Conservation (phyloP, 176 grass and related monocot species). For the Luzula sylvatica region DNA sequence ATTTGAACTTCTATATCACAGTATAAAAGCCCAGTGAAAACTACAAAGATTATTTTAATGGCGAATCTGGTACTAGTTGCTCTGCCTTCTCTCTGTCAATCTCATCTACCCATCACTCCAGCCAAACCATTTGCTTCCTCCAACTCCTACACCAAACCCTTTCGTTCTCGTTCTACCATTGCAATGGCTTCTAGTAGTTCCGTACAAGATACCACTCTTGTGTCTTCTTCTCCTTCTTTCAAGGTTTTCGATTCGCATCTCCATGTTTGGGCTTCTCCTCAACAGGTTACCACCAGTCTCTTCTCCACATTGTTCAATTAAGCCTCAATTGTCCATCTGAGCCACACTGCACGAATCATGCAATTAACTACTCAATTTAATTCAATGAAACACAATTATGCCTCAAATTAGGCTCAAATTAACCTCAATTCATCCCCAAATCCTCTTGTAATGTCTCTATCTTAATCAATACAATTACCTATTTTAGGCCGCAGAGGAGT, state of each 20-base stretch:
- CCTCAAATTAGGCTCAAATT: too few relatives aligned
- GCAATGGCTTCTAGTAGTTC: constrained; percentile 27
- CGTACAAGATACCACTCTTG: background rate
- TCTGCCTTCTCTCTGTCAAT: background rate
- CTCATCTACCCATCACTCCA: too few relatives aligned
- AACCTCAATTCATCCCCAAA: too few relatives aligned
- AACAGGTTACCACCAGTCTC: constrained; percentile 31
- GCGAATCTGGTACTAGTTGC: too few relatives aligned
- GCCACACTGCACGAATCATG: background rate
- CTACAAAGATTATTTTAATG: too few relatives aligned
- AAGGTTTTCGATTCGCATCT: constrained; percentile 79
- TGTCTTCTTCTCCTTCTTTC: constrained; percentile 16
- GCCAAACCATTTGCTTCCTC: constrained; percentile 2
- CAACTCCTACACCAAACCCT: background rate
- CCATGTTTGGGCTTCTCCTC: constrained; percentile 77
- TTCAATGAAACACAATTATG: background rate
- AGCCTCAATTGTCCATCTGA: too few relatives aligned
- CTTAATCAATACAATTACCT: background rate
- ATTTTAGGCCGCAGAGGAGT: constrained; percentile 38
- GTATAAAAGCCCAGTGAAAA: too few relatives aligned
- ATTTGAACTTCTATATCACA: too few relatives aligned
- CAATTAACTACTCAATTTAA: background rate
- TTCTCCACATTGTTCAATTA: background rate
- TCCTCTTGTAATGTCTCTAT: too few relatives aligned
- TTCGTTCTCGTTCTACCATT: constrained; percentile 12